These are phyloP conservation scores for Phytophthora meadii DNA, from an alignment of 352 stramenopile genomes.

Conservation along the genomic window DNA sequence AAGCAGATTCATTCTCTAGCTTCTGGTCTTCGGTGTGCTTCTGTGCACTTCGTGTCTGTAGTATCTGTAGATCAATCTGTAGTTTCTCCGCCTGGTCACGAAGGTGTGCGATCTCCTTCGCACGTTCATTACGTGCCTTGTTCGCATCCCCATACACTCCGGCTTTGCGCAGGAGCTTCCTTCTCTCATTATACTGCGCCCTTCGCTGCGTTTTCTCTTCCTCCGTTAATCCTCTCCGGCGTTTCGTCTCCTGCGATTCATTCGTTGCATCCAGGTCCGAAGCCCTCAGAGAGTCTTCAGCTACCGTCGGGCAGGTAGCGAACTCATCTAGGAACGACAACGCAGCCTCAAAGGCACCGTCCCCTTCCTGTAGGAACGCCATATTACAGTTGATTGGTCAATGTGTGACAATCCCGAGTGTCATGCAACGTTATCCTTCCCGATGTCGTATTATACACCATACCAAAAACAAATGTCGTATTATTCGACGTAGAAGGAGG, in stretches of 20 bases:
- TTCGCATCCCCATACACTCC: conserved; percentile 38
- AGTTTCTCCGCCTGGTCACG: conserved; percentile 40
- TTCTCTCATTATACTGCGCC: conserved; percentile 19
- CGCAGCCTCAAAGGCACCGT: conserved; percentile 13
- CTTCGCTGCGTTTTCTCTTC: conserved; percentile 17
- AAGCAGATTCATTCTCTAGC: neutral
- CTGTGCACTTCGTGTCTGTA: conserved; percentile 10
- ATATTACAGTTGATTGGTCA: conserved; percentile 7
- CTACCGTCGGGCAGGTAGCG: neutral
- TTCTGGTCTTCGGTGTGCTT: neutral
- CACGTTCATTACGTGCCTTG: conserved; percentile 36
- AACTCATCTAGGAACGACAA: conserved; percentile 22
- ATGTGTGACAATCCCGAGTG: neutral
- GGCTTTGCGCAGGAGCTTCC: conserved; percentile 21
- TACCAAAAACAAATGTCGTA: too few relatives aligned
- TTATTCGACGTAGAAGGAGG: too few relatives aligned
- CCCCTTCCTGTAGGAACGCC: conserved; percentile 20
- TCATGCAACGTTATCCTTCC: neutral
- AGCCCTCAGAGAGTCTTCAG: neutral
- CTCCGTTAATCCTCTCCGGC: neutral
- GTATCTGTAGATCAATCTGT: conserved; percentile 36
- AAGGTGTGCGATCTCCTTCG: conserved; percentile 43
- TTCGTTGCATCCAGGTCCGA: too few relatives aligned
- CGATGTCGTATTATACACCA: too few relatives aligned
- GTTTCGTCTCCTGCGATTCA: neutral